These are phyloP conservation scores for Backusella psychrophila DNA, from an alignment of 192 early-diverging fungal genomes.

Conservation along the genomic window DNA sequence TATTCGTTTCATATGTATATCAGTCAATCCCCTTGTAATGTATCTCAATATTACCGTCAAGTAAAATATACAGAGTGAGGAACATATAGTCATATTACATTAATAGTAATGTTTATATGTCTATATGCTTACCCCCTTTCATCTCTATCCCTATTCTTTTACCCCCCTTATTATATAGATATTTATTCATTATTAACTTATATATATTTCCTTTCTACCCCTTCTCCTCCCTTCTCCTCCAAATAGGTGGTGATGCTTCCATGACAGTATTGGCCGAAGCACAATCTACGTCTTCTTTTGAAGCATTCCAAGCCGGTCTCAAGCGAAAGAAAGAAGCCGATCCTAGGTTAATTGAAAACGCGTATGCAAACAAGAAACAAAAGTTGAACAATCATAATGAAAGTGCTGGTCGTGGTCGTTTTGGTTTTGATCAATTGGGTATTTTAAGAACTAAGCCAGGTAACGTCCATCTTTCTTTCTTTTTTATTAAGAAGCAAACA, in stretches of 20 bases:
- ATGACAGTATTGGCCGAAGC: slow-evolving; percentile 51
- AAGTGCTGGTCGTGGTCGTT: slow-evolving; percentile 57
- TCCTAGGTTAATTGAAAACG: slow-evolving; percentile 12
- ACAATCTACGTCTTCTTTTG: slow-evolving; percentile 36
- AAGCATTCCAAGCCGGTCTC: slow-evolving; percentile 30
- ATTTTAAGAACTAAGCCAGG: slow-evolving; percentile 77
- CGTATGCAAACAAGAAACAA: slow-evolving; percentile 21
- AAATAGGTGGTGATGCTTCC: slow-evolving; percentile 76
- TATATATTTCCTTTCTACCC: background rate
- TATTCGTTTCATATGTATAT: slow-evolving; percentile 70
- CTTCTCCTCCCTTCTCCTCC: background rate
- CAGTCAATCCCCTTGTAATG: slow-evolving; percentile 71
- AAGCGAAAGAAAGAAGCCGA: slow-evolving; percentile 19
- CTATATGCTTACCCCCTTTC: background rate
- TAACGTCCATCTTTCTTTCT: slow-evolving; percentile 1
- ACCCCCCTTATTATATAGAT: background rate
- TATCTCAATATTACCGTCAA: slow-evolving; percentile 10
- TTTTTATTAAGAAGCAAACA: background rate
- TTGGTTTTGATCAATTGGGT: slow-evolving; percentile 54
- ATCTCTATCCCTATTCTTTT: background rate
- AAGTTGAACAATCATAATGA: slow-evolving; percentile 1
- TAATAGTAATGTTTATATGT: background rate
- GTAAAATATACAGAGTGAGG: background rate
- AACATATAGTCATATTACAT: background rate
- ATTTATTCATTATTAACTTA: background rate